A percentile compares a stretch with the other conserved stretches of the same genome.
phyloP scores from a whole-genome alignment of 2,329 filamentous ascomycete species.

The Colletotrichum sp. region DNA sequence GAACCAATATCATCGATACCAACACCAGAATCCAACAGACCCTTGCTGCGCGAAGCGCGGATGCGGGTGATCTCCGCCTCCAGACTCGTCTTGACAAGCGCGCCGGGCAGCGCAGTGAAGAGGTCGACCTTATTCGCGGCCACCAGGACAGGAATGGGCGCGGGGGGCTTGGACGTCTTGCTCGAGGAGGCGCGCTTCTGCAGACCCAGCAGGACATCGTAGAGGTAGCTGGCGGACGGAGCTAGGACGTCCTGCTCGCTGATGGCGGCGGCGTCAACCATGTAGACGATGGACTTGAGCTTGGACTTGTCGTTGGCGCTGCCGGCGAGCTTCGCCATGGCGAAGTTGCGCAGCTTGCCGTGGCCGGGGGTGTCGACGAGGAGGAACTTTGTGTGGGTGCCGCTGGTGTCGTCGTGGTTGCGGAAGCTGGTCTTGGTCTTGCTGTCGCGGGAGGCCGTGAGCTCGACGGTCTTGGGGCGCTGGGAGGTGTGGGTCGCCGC shows the following conservation, averaged over 20 bases:
- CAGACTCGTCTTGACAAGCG: conserved; percentile 74
- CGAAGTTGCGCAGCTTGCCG: conserved; percentile 83
- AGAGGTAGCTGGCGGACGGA: conserved; percentile 82
- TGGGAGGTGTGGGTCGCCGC: conserved; percentile 63
- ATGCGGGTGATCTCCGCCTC: conserved; percentile 85
- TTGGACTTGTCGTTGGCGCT: conserved; percentile 41
- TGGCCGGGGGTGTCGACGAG: conserved; percentile 93
- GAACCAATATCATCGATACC: conserved; percentile 64
- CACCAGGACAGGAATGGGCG: conserved; percentile 74
- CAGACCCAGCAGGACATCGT: conserved; percentile 84
- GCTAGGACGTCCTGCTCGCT: conserved; percentile 65
- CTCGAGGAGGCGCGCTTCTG: conserved; percentile 72
- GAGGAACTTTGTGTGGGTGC: conserved; percentile 71
- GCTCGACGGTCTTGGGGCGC: conserved; percentile 54
- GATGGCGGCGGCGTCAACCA: conserved; percentile 83
- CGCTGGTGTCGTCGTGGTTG: conserved; percentile 36
- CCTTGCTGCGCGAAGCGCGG: conserved; percentile 77
- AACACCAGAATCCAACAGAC: conserved; percentile 82
- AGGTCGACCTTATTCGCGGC: conserved; percentile 96
- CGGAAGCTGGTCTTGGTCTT: conserved; percentile 49
- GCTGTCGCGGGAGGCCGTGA: conserved; percentile 56
- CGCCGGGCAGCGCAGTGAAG: conserved; percentile 86
- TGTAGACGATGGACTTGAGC: conserved; percentile 79
- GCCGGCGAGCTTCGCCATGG: conserved; percentile 55
- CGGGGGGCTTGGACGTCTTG: conserved; percentile 45